Percentiles rank a stretch among this genome's conserved stretches.
phyloP scores from a whole-genome alignment of 176 grass and related monocot genomes.

The Aegilops speltoides region DNA sequence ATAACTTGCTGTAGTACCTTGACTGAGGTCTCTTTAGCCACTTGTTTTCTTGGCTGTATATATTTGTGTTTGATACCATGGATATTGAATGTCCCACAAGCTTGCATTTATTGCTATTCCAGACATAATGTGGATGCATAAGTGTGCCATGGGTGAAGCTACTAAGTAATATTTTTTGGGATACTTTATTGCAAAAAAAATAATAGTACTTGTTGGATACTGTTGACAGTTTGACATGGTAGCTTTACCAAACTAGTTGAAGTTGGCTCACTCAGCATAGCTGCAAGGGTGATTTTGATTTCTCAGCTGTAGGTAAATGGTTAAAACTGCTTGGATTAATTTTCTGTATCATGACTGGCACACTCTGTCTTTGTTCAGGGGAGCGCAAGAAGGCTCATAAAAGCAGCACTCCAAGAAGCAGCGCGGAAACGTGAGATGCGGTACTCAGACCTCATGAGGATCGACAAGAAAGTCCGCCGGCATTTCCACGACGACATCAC shows the following conservation, averaged over 20 bases:
- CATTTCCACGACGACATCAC: conserved; percentile 98
- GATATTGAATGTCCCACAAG: conserved; percentile 1
- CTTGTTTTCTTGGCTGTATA: conserved; percentile 11
- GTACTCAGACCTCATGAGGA: conserved; percentile 88
- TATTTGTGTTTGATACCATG: conserved; percentile 19
- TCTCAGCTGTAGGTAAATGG: conserved; percentile 9
- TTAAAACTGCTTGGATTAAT: not conserved
- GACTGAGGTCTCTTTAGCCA: not conserved
- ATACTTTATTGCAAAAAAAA: not conserved
- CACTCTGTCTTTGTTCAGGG: conserved; percentile 46
- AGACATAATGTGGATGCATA: not conserved
- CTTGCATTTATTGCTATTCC: conserved; percentile 6
- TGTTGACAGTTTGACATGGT: conserved; percentile 4
- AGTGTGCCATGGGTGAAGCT: not conserved
- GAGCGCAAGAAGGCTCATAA: conserved; percentile 88
- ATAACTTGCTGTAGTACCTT: conserved; percentile 12
- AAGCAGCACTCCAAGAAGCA: conserved; percentile 93
- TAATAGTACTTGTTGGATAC: not conserved
- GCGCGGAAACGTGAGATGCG: conserved; percentile 95
- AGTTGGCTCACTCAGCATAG: not conserved
- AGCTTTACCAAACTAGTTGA: not conserved
- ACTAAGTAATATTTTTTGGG: not conserved
- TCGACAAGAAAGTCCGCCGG: conserved; percentile 96
- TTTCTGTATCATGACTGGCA: conserved; percentile 7
- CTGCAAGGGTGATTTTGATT: not conserved